Evolutionary conservation across 176 grass and related monocot species (phyloP), one percentile per base, ranked within the genome.

Genomic region (Secale cereale): DNA sequence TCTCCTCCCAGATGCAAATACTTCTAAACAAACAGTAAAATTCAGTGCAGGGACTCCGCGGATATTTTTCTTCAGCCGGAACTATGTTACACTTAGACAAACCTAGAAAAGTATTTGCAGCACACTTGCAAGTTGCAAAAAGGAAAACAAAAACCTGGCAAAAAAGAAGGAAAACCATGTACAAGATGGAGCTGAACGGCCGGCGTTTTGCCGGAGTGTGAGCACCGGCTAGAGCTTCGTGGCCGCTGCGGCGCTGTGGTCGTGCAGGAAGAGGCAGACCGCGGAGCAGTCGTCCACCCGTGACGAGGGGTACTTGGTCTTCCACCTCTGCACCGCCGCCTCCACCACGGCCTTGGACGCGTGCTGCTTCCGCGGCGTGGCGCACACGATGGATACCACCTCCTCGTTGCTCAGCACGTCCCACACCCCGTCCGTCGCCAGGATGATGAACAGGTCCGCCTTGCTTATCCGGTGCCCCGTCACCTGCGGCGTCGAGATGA

Each of bases 341-440:
- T 99, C 94, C 5, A 92, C 97, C 43, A 99, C 80, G 36, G 86
- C 94, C 70, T 88, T 94, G 13, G 97, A 86, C 37, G 97, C 94
- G 59, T 99, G 92, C 90, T 94, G 83, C 69, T 97, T 91, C 50
- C 81, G 35, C 30, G 83, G 79, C 20, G 89, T 89, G 22, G 88
- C 72, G 77, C 84, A 92, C 25, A 97, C 97, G 50, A 89, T 97
- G 20, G 91, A 91, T 28, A 92, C 94, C 15, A 97, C 97, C 62
- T 94, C 86, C 79, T 99, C 88, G 56, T 99, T 99, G 82, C 86
- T 96, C 5, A 99, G 86, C 81, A 94, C 94, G 82, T 99, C 97
- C 97, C 97, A 99, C 83, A 99, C 97, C 27, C 97, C 97, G 43
- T 99, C 97, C 1, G 82, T 83, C 1, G 97, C 97, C 0, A 99